Conservation (phyloP, 78 protist species). For the Cyanophora paradoxa region DNA sequence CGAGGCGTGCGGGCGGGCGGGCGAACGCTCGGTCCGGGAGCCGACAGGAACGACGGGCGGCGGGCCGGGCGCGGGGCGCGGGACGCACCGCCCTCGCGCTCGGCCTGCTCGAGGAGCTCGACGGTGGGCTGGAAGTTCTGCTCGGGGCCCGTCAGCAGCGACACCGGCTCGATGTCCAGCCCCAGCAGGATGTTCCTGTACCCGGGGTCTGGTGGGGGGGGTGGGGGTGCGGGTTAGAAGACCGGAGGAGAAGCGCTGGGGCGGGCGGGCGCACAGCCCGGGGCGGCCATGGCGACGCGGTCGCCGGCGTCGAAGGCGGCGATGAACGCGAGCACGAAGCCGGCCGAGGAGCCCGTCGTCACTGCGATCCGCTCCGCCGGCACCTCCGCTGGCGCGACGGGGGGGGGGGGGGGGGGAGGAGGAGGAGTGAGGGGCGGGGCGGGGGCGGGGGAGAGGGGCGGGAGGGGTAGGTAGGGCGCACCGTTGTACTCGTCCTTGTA, state of each 20-base stretch:
- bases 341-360: no score
- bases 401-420: background rate
- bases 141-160: background rate
- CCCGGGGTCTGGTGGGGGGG: no score
- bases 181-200: no score
- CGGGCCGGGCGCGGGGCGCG: no score
- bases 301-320: slow-evolving; percentile 3
- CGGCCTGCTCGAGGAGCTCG: background rate
- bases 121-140: slow-evolving; percentile 9
- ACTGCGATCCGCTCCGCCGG: background rate
- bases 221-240: no score
- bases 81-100: no score
- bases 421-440: background rate
- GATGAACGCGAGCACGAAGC: slow-evolving; percentile 7
- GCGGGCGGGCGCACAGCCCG: no score
- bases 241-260: no score
- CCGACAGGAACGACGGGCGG: no score
- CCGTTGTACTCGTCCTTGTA: background rate
- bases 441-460: background rate
- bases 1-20: no score
- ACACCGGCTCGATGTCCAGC: slow-evolving; percentile 9
- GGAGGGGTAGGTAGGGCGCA: background rate
- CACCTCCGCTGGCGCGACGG: background rate
- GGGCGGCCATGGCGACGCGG: slow-evolving; percentile 13
- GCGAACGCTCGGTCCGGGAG: no score